Conservation (phyloP, 208 protist genomes). For the Crithidia acanthocephali region DNA sequence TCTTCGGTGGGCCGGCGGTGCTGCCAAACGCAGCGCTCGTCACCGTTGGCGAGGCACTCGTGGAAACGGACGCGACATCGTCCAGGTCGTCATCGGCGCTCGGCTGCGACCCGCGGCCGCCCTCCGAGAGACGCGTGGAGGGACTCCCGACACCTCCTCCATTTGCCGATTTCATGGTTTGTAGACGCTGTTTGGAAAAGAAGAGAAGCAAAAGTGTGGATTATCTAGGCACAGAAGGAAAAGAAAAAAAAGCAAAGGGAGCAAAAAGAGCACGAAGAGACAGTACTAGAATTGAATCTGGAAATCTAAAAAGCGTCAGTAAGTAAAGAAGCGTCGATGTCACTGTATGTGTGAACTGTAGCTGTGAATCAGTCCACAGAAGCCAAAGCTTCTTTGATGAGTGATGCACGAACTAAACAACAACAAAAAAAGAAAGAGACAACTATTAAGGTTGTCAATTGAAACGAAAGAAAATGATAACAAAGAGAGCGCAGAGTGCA, state of each 20-base stretch:
- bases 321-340: too few species aligned
- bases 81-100: constrained; percentile 15
- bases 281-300: too few species aligned
- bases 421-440: too few species aligned
- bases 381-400: too few species aligned
- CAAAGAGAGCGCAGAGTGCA: too few species aligned
- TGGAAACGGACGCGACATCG: constrained; percentile 10
- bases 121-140: neutral
- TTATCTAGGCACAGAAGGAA: too few species aligned
- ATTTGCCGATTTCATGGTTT: constrained; percentile 9
- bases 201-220: neutral
- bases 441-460: too few species aligned
- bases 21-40: constrained; percentile 12
- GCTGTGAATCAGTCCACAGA: too few species aligned
- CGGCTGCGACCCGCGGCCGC: neutral
- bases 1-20: constrained; percentile 19
- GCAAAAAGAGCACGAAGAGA: neutral
- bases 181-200: neutral
- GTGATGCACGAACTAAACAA: too few species aligned
- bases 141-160: neutral
- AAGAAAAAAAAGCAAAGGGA: neutral
- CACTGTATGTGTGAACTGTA: too few species aligned
- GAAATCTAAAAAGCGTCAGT: too few species aligned
- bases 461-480: too few species aligned
- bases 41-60: neutral